A percentile compares a stretch with the other conserved stretches of the same genome.
These are phyloP conservation scores for Neonectria neomacrospora DNA, from an alignment of 2,329 filamentous ascomycete genomes.

Conservation along the genomic window DNA sequence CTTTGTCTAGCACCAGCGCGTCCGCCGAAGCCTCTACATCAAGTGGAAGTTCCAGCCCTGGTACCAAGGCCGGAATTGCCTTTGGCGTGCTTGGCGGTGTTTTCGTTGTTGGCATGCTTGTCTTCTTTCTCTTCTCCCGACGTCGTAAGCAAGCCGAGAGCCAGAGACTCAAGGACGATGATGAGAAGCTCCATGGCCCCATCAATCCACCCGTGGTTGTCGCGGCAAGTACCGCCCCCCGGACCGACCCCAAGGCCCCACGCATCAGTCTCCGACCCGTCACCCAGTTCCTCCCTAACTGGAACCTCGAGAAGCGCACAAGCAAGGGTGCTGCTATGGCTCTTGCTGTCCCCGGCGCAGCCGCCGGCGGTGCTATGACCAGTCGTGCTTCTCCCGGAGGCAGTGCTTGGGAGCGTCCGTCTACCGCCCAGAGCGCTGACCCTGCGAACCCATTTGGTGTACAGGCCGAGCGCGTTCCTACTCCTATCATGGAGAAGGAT, in stretches of 20 bases:
- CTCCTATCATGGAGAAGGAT: conserved; percentile 52
- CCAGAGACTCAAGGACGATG: conserved; percentile 62
- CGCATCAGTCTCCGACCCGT: conserved; percentile 86
- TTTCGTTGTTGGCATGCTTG: conserved; percentile 71
- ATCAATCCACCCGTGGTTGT: conserved; percentile 49
- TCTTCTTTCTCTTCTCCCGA: conserved; percentile 76
- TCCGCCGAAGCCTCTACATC: conserved; percentile 34
- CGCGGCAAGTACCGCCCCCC: conserved; percentile 27
- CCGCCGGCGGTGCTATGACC: conserved; percentile 34
- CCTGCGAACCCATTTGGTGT: conserved; percentile 78
- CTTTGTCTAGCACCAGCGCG: conserved; percentile 36
- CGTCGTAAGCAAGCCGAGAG: conserved; percentile 73
- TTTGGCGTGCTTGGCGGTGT: conserved; percentile 82
- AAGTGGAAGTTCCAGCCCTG: conserved; percentile 46
- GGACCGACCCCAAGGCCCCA: conserved; percentile 70
- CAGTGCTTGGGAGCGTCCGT: conserved; percentile 61
- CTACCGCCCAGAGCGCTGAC: conserved; percentile 59
- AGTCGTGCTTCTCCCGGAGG: conserved; percentile 47
- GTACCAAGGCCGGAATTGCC: conserved; percentile 81
- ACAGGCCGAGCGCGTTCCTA: conserved; percentile 63
- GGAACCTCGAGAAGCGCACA: conserved; percentile 58
- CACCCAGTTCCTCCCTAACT: conserved; percentile 82
- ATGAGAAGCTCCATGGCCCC: conserved; percentile 70
- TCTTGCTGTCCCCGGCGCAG: conserved; percentile 47
- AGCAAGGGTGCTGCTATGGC: conserved; percentile 61